Conservation (phyloP, 2,329 filamentous ascomycete genomes). For the Colletotrichum cereale region DNA sequence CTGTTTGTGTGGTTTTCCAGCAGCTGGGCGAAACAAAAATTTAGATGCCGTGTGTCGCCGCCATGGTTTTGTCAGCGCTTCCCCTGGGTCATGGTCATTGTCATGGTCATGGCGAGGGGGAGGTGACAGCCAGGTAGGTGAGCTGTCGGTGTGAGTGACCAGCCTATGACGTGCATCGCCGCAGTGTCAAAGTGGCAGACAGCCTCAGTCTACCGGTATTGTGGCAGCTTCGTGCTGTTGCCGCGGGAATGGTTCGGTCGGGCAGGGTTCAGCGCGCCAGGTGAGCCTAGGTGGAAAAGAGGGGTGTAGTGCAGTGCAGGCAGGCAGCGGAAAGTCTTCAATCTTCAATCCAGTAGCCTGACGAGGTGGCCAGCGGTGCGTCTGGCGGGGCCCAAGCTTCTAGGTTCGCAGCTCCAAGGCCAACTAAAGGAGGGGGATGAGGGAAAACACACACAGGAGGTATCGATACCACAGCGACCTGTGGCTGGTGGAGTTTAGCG, state of each 20-base stretch:
- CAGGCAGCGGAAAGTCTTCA: conserved; percentile 15
- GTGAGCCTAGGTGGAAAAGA: conserved; percentile 35
- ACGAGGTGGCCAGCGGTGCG: background rate
- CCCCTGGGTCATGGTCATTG: background rate
- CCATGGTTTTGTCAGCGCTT: conserved; percentile 17
- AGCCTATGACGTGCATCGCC: conserved; percentile 29
- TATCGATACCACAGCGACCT: conserved; percentile 38
- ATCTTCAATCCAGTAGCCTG: conserved; percentile 1
- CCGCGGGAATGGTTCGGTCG: conserved; percentile 1
- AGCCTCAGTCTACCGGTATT: conserved; percentile 5
- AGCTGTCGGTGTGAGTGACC: conserved; percentile 8
- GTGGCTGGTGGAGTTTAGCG: conserved; percentile 40
- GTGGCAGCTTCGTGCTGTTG: conserved; percentile 20
- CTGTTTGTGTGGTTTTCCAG: background rate
- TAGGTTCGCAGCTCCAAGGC: conserved; percentile 7
- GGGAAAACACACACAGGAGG: conserved; percentile 3
- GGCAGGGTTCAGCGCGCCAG: conserved; percentile 37
- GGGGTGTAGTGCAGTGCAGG: conserved; percentile 17
- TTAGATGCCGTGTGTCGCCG: conserved; percentile 12
- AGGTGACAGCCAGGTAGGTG: conserved; percentile 5
- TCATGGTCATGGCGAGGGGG: background rate
- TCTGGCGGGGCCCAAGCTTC: conserved; percentile 11
- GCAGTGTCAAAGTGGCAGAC: conserved; percentile 13
- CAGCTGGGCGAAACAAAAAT: conserved; percentile 3
- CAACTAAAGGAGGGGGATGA: background rate